phyloP scores from a whole-genome alignment of 1,139 yeast genomes.

The Pichiaceae sp. region DNA sequence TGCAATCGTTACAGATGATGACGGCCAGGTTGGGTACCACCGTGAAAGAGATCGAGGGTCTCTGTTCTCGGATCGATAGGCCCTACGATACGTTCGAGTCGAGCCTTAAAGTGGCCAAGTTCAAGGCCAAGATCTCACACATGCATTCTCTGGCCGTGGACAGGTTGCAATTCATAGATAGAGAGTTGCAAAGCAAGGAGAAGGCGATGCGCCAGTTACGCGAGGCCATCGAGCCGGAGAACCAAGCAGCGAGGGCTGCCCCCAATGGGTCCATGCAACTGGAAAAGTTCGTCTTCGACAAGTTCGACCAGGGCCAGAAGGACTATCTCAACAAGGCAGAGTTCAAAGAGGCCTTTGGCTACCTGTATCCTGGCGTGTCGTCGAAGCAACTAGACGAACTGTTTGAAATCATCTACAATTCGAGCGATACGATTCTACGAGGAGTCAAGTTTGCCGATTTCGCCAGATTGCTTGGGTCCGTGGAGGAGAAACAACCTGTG shows the following conservation, averaged over 20 bases:
- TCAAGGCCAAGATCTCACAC: neutral
- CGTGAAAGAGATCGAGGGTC: neutral
- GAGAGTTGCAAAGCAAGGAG: slow-evolving; percentile 8
- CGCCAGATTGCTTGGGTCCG: slow-evolving; percentile 11
- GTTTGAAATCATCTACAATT: slow-evolving; percentile 20
- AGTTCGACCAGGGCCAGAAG: slow-evolving; percentile 28
- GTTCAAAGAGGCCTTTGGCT: slow-evolving; percentile 61
- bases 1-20: slow-evolving; percentile 7
- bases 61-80: neutral
- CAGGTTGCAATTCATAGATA: slow-evolving; percentile 6
- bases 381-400: slow-evolving; percentile 14
- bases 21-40: neutral
- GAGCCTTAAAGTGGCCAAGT: neutral
- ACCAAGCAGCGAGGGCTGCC: slow-evolving; percentile 1
- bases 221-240: slow-evolving; percentile 5
- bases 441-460: slow-evolving; percentile 19
- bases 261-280: neutral
- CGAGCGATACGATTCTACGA: slow-evolving; percentile 13
- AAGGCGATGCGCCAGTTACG: slow-evolving; percentile 7
- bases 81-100: neutral
- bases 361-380: slow-evolving; percentile 22
- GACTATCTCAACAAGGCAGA: slow-evolving; percentile 56
- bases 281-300: slow-evolving; percentile 17
- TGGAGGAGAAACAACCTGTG: slow-evolving; percentile 7
- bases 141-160: slow-evolving; percentile 1